Conservation (phyloP, 202 grass and related monocot genomes). For the Eragrostis tef region DNA sequence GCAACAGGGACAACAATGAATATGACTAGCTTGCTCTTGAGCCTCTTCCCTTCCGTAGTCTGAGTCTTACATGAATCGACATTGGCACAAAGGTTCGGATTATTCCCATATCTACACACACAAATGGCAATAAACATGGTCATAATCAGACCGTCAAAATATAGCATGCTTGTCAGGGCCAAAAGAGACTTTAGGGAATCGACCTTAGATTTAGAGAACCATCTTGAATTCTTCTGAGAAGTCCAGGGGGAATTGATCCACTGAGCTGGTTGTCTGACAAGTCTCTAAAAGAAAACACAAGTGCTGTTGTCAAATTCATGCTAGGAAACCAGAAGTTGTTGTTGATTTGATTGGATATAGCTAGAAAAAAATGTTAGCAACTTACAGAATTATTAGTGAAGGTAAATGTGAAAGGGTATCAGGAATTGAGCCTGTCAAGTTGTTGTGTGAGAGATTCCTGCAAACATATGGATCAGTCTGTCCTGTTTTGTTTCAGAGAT, state of each 20-base stretch:
- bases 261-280: slow-evolving; percentile 63
- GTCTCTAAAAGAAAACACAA: slow-evolving; percentile 52
- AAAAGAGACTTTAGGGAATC: not conserved
- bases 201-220: slow-evolving; percentile 62
- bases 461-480: not conserved
- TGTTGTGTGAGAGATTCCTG: slow-evolving; percentile 71
- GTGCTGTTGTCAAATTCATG: not conserved
- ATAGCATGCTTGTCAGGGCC: not conserved
- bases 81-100: slow-evolving; percentile 46
- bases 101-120: slow-evolving; percentile 51
- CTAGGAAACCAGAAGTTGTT: not conserved
- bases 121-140: not conserved
- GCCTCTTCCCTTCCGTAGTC: slow-evolving; percentile 19
- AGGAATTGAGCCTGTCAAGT: slow-evolving; percentile 60
- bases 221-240: slow-evolving; percentile 55
- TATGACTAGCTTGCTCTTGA: slow-evolving; percentile 47
- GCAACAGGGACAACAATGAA: slow-evolving; percentile 46
- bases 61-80: slow-evolving; percentile 43
- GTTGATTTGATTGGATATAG: too few relatives aligned
- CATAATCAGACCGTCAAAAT: not conserved
- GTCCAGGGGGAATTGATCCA: slow-evolving; percentile 51
- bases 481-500: not conserved
- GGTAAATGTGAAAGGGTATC: slow-evolving; percentile 48
- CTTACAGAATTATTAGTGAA: slow-evolving; percentile 63
- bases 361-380: not conserved